These are phyloP conservation scores for Skeletonema menzelii DNA, from an alignment of 108 stramenopile genomes.

Conservation along the genomic window DNA sequence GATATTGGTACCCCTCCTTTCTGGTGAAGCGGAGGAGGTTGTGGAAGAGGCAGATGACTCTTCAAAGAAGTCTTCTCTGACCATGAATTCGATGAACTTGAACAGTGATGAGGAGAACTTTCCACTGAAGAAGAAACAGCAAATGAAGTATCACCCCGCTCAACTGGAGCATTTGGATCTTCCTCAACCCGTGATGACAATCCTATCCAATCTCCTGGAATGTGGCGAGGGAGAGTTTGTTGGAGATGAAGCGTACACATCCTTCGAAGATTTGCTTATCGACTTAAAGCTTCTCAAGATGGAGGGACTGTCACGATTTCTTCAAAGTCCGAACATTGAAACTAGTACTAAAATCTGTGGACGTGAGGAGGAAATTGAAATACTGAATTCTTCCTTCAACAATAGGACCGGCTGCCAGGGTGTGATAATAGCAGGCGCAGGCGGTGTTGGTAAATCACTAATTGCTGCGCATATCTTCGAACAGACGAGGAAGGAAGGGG, in stretches of 20 bases:
- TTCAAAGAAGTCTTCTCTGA: not conserved
- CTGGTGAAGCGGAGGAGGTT: constrained; percentile 1
- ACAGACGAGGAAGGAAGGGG: not conserved
- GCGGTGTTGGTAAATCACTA: constrained; percentile 32
- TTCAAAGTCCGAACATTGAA: constrained; percentile 4
- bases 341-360: constrained; percentile 26
- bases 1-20: constrained; percentile 9
- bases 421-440: constrained; percentile 12
- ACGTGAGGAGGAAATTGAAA: constrained; percentile 13
- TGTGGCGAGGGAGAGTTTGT: constrained; percentile 11
- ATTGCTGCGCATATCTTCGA: constrained; percentile 11
- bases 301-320: constrained; percentile 19
- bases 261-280: constrained; percentile 11
- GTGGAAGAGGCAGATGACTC: not conserved
- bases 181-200: not conserved
- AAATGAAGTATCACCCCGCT: not conserved
- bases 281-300: constrained; percentile 24
- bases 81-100: not conserved
- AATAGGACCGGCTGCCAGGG: not conserved
- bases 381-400: constrained; percentile 13
- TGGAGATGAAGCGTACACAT: constrained; percentile 22
- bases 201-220: constrained; percentile 17
- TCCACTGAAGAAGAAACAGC: not conserved
- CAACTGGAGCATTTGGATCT: not conserved
- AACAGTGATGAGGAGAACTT: not conserved